Conservation (phyloP, 2,329 filamentous ascomycete genomes). For the Sporothrix curviconia region DNA sequence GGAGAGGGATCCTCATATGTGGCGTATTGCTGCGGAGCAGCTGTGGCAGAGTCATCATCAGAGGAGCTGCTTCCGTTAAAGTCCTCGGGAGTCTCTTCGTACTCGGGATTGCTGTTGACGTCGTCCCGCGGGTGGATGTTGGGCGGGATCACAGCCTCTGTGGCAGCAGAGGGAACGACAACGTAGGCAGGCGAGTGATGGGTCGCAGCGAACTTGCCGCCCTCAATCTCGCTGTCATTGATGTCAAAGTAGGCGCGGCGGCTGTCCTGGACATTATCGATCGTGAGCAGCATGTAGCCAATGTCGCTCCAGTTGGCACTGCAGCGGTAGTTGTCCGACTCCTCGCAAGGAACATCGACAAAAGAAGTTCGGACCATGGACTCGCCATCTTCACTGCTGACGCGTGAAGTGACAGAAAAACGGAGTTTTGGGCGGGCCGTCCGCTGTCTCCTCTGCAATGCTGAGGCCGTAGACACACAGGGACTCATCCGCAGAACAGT, state of each 20-base stretch:
- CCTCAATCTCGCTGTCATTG: conserved; percentile 14
- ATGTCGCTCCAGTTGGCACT: conserved; percentile 20
- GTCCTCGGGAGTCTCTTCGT: not conserved
- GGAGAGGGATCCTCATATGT: too few relatives aligned
- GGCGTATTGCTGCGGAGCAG: too few relatives aligned
- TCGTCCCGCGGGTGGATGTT: not conserved
- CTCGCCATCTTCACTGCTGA: not conserved
- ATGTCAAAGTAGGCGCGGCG: conserved; percentile 22
- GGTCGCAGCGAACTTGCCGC: not conserved
- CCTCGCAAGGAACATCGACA: conserved; percentile 15
- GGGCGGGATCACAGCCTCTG: conserved; percentile 2
- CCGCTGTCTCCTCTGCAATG: conserved; percentile 10
- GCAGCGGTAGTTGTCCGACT: conserved; percentile 15
- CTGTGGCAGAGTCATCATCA: not conserved
- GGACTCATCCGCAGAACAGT: conserved; percentile 14
- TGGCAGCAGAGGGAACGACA: not conserved
- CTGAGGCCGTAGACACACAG: conserved; percentile 19
- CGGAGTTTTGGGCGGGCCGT: not conserved
- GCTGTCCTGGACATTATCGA: conserved; percentile 16
- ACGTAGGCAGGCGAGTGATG: conserved; percentile 10
- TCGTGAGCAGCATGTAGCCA: conserved; percentile 21
- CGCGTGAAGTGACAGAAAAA: conserved; percentile 14
- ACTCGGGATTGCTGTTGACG: not conserved
- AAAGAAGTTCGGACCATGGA: conserved; percentile 10
- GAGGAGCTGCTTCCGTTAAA: too few relatives aligned